Percentiles rank a stretch among this genome's conserved stretches.
These are phyloP conservation scores for Ascochyta lentis DNA, from an alignment of 2,329 filamentous ascomycete species.

Conservation along the genomic window DNA sequence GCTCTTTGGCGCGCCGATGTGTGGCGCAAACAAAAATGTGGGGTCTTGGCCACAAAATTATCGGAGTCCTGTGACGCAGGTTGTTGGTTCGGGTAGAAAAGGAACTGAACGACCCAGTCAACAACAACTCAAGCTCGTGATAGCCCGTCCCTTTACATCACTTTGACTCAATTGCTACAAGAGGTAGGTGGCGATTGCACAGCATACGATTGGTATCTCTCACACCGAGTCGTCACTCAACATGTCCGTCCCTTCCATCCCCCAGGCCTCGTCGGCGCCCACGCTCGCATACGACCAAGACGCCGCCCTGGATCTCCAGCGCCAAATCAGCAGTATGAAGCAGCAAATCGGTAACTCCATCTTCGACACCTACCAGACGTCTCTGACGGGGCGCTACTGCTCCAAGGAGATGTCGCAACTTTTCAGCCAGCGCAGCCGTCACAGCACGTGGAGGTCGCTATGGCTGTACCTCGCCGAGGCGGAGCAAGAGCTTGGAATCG, in stretches of 20 bases:
- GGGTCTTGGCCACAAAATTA: constrained; percentile 38
- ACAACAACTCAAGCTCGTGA: constrained; percentile 17
- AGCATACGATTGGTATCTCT: neutral
- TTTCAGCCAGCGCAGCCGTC: constrained; percentile 77
- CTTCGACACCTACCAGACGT: constrained; percentile 38
- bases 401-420: constrained; percentile 65
- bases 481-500: constrained; percentile 80
- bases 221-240: constrained; percentile 1
- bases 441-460: constrained; percentile 81
- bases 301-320: constrained; percentile 31
- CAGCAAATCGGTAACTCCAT: constrained; percentile 26
- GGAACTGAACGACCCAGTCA: constrained; percentile 19
- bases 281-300: constrained; percentile 28
- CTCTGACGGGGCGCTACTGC: constrained; percentile 66
- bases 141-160: constrained; percentile 14
- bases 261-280: constrained; percentile 6
- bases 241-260: constrained; percentile 16
- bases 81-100: constrained; percentile 28
- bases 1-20: constrained; percentile 20
- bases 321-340: constrained; percentile 32
- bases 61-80: constrained; percentile 32
- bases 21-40: constrained; percentile 31
- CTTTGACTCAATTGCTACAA: constrained; percentile 2
- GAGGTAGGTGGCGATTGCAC: neutral
- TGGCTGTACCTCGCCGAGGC: constrained; percentile 86